Percentiles rank a stretch among this genome's conserved stretches.
These are phyloP conservation scores for Phenoliferia sp. DNA, from an alignment of 1,284 basidiomycete species.

Conservation along the genomic window DNA sequence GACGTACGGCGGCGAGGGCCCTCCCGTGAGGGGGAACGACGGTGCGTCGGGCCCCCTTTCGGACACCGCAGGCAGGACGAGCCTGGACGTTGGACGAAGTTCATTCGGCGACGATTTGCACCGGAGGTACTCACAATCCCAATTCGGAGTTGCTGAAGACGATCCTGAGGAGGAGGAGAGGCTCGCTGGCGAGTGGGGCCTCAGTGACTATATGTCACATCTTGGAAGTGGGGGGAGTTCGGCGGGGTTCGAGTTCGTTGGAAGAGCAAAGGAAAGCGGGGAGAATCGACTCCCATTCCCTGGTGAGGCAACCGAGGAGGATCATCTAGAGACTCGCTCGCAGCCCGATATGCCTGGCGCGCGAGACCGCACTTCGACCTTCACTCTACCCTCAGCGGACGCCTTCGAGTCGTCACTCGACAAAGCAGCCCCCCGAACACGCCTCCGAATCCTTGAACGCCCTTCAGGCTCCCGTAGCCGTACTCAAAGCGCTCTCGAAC, in stretches of 20 bases:
- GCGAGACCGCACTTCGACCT: neutral
- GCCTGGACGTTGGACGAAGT: neutral
- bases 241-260: slow-evolving; percentile 7
- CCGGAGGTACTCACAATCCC: neutral
- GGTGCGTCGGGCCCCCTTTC: neutral
- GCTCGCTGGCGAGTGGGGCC: slow-evolving; percentile 25
- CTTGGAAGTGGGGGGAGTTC: neutral
- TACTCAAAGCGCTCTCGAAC: neutral
- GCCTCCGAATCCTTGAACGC: slow-evolving; percentile 24
- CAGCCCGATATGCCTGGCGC: slow-evolving; percentile 22
- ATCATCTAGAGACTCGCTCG: slow-evolving; percentile 20
- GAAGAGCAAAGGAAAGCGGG: neutral
- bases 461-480: neutral
- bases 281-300: neutral
- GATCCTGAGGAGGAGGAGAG: slow-evolving; percentile 14
- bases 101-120: slow-evolving; percentile 1
- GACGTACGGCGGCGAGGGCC: neutral
- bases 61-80: neutral
- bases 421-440: neutral
- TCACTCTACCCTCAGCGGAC: slow-evolving; percentile 5
- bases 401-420: neutral
- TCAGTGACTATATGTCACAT: neutral
- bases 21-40: neutral
- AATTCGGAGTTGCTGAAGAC: neutral
- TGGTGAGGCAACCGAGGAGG: neutral